Conservation (phyloP, 257 asterid species). For the Solanum habrochaites region DNA sequence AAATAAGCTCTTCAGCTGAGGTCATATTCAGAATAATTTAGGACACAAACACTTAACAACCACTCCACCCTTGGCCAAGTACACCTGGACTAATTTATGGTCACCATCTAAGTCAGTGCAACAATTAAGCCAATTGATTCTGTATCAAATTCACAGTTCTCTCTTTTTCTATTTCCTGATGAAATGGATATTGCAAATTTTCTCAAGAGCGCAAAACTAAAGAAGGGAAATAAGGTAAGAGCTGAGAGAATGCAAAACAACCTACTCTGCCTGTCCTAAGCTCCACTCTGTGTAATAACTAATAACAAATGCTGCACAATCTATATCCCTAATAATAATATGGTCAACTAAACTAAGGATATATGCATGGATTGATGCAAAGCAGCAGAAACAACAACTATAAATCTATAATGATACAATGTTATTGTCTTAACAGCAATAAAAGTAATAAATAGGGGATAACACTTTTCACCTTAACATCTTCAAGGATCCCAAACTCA, state of each 20-base stretch:
- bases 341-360: background rate
- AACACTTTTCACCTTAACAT: background rate
- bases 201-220: background rate
- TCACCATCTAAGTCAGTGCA: background rate
- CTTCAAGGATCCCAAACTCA: background rate
- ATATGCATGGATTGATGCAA: background rate
- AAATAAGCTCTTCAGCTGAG: background rate
- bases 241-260: background rate
- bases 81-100: background rate
- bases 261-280: background rate
- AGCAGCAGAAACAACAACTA: background rate
- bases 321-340: background rate
- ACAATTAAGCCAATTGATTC: background rate
- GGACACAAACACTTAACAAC: background rate
- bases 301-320: background rate
- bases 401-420: background rate
- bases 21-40: background rate
- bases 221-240: background rate
- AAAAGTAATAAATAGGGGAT: background rate
- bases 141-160: background rate
- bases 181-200: background rate
- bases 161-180: background rate
- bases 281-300: background rate
- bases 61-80: background rate
- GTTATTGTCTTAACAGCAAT: background rate